Evolutionary conservation across 1,284 basidiomycete species (phyloP), one percentile per base, ranked within the genome.

Genomic region (Spongispora temasekensis): DNA sequence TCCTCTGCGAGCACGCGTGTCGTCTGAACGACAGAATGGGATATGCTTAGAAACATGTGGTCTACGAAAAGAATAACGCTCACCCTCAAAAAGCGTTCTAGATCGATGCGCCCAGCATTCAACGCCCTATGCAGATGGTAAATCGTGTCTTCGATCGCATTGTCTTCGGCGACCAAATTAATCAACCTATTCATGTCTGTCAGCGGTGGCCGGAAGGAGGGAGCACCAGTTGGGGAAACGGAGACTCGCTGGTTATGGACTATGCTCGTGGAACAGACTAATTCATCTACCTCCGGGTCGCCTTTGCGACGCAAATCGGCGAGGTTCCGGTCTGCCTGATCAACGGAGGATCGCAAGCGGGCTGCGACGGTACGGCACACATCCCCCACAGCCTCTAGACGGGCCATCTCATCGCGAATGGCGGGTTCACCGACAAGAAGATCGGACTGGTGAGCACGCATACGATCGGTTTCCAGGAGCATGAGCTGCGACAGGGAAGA

Each of bases 101-200:
- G 83, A 79, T 98, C 95, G 64, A 97, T 90, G 59, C 93, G 85
- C 10, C 97, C 96, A 50, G 91, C 83, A 71, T 97, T 97, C 64
- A 99, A 81, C 4, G 95, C 97, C 60, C 96, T 86, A 60, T 96
- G 94, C 56, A 99, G 84, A 74, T 99, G 96, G 77, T 98, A 99
- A 62, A 98, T 91, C 28, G 97, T 97, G 76, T 99, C 97, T 75
- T 98, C 95, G 68, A 99, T 94, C 0, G 97, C 95, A 68, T 96
- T 95, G 75, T 99, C 97, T 75, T 99, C 97, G n/a, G 97, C 95
- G 8, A 98, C 90, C 25, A 99, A 82, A 72, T 97, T 94, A 65
- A 98, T 87, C 27, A 99, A 80, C 76, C 96, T 98, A 35, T 23
- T n/a, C 42, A 57, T 27, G 53, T 35, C 44, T 53, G 61, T 68